A percentile compares a stretch with the other conserved stretches of the same genome.
Evolutionary conservation across 1,284 basidiomycete species (phyloP).

Genomic region (Moesziomyces globuligerus): DNA sequence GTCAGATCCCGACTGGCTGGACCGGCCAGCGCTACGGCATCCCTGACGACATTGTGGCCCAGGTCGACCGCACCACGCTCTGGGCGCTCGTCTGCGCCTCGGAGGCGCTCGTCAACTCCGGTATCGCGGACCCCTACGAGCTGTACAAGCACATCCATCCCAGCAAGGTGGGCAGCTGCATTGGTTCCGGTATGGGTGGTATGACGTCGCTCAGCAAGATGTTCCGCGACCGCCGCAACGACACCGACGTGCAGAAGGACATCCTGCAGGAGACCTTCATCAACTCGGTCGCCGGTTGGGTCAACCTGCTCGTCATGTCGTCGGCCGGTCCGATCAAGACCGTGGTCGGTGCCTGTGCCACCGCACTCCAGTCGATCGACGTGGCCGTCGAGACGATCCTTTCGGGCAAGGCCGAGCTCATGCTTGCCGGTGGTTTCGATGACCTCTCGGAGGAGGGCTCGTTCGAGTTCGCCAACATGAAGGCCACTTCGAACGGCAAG

Average conservation of each 20-base stretch:
- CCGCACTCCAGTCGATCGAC: constrained; percentile 94
- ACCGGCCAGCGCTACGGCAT: constrained; percentile 94
- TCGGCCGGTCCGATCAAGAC: constrained; percentile 89
- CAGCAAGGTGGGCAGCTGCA: constrained; percentile 77
- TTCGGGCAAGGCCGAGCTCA: constrained; percentile 96
- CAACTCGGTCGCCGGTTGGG: constrained; percentile 78
- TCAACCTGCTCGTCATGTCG: constrained; percentile 79
- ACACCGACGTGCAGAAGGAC: constrained; percentile 97
- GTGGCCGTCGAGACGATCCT: constrained; percentile 96
- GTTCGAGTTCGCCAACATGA: constrained; percentile 96
- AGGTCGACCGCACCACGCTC: constrained; percentile 91
- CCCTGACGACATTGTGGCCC: constrained; percentile 94
- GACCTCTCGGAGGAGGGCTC: constrained; percentile 97
- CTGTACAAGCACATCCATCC: constrained; percentile 86
- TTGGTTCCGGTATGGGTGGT: constrained; percentile 91
- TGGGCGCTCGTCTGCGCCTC: constrained; percentile 96
- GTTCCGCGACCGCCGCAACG: constrained; percentile 98
- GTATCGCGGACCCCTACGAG: constrained; percentile 92
- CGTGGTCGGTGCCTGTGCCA: constrained; percentile 97
- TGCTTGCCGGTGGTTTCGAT: constrained; percentile 98
- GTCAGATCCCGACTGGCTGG: constrained; percentile 97
- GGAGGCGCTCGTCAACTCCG: constrained; percentile 93
- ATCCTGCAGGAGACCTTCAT: constrained; percentile 89
- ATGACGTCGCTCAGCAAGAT: constrained; percentile 73
- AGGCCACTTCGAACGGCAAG: constrained; percentile 95